Percentiles rank a stretch among this genome's conserved stretches.
These are phyloP conservation scores for Macrolepiota dolichaula DNA, from an alignment of 768 basidiomycete genomes.

Conservation along the genomic window DNA sequence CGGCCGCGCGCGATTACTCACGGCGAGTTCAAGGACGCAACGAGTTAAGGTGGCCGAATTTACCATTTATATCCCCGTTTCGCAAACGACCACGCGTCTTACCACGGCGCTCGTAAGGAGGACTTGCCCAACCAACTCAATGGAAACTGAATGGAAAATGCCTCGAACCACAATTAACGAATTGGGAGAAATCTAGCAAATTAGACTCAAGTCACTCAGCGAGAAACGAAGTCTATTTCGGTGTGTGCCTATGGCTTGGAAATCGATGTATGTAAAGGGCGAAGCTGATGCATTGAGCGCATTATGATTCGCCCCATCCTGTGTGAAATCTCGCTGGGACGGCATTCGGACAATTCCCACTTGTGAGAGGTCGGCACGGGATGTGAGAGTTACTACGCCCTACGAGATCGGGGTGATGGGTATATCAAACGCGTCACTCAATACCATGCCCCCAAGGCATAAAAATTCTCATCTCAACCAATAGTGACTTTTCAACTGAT, in stretches of 20 bases:
- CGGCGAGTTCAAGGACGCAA: background rate
- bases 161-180: background rate
- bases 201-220: background rate
- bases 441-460: background rate
- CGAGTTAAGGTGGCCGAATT: background rate
- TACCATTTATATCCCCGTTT: background rate
- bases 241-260: background rate
- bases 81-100: background rate
- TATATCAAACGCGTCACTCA: background rate
- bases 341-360: slow-evolving; percentile 5
- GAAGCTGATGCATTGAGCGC: slow-evolving; percentile 6
- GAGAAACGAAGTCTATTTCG: background rate
- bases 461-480: background rate
- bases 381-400: slow-evolving; percentile 10
- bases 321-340: slow-evolving; percentile 4
- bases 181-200: background rate
- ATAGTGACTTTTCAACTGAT: slow-evolving; percentile 6
- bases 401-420: background rate
- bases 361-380: slow-evolving; percentile 1
- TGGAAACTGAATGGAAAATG: background rate
- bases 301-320: background rate
- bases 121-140: background rate
- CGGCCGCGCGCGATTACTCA: background rate
- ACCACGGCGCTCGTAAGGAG: background rate
- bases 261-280: background rate